Evolutionary conservation across 169 alveolate species (phyloP), one percentile per base, ranked within the genome.

Genomic region (Cryptosporidium muris): DNA sequence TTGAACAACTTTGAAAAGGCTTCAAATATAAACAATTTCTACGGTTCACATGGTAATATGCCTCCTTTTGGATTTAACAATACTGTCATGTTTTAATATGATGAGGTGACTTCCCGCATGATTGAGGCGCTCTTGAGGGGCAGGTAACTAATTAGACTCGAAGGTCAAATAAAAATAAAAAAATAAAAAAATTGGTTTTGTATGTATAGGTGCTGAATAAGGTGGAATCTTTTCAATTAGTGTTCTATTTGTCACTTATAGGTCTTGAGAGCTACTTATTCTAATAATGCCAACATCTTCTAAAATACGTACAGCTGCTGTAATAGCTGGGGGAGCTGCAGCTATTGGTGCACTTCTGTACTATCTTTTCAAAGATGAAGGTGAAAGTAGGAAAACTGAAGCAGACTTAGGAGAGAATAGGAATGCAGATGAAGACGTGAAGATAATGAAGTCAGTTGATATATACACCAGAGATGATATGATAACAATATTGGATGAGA

Each of bases 271-370:
- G 63, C 74, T 34, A 43, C 81, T 64, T 66, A 34, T 34, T n/a
- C 11, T 37, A 2, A 54, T 34, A 9, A 74, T 38, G 74, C 16
- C 38, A 60, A 60, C 62, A 34, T 74, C 85, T 42, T 74, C 85
- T 42, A 74, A 45, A 16, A 16, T 74, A 45, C 54, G 62, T 16
- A 74, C 85, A 37, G 62, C 62, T 43, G 63, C 68, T 16, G 68
- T 68, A 56, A 49, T 74, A 45, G 81, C 80, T 68, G 92, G 92
- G 36, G 92, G 92, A 47, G 82, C 89, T 43, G 92, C 91, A 58
- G 92, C 85, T 5, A 88, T 82, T 66, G 92, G 89, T 80, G 92
- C 92, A 54, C 65, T 89, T 45, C 58, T 90, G 52, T 89, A 82
- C 64, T 81, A 81, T 68, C 81, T 89, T 51, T 74, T 89, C 88